A percentile compares a stretch with the other conserved stretches of the same genome.
Evolutionary conservation across 805 yeast genomes (phyloP).

Genomic region (Saccharomyces jurei): DNA sequence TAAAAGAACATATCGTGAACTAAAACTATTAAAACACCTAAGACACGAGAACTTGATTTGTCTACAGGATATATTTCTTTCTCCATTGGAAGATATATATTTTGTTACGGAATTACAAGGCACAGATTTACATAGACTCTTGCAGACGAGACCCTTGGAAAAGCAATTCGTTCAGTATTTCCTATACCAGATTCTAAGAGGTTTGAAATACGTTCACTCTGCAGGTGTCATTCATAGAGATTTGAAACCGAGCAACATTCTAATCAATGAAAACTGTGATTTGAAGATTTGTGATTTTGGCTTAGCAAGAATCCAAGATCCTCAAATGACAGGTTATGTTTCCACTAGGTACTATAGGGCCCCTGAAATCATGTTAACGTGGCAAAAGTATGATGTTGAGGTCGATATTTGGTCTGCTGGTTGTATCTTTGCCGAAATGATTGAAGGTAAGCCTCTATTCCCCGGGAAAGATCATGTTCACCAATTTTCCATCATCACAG

Average conservation of each 20-base stretch:
- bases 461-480: conserved; percentile 98
- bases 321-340: conserved; percentile 98
- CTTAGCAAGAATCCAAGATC: conserved; percentile 92
- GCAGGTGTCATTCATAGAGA: conserved; percentile 91
- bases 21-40: conserved; percentile 84
- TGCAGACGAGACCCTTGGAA: conserved; percentile 89
- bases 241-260: conserved; percentile 74
- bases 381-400: conserved; percentile 96
- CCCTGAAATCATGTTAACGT: conserved; percentile 95
- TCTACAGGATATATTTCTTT: conserved; percentile 84
- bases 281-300: conserved; percentile 91
- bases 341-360: conserved; percentile 94
- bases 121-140: conserved; percentile 84
- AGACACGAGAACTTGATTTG: conserved; percentile 92
- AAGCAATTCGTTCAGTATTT: conserved; percentile 95
- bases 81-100: conserved; percentile 91
- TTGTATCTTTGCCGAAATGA: conserved; percentile 95
- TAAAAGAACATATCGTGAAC: conserved; percentile 91
- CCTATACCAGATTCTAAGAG: conserved; percentile 86
- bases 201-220: conserved; percentile 81
- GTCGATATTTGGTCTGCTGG: conserved; percentile 98
- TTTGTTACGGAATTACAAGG: conserved; percentile 97
- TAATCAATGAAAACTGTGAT: conserved; percentile 85
- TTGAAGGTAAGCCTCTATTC: conserved; percentile 91
- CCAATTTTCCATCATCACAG: conserved; percentile 95